Evolutionary conservation across 2,329 filamentous ascomycete genomes (phyloP), one percentile per base, ranked within the genome.

Genomic region (Colletotrichum sp.): DNA sequence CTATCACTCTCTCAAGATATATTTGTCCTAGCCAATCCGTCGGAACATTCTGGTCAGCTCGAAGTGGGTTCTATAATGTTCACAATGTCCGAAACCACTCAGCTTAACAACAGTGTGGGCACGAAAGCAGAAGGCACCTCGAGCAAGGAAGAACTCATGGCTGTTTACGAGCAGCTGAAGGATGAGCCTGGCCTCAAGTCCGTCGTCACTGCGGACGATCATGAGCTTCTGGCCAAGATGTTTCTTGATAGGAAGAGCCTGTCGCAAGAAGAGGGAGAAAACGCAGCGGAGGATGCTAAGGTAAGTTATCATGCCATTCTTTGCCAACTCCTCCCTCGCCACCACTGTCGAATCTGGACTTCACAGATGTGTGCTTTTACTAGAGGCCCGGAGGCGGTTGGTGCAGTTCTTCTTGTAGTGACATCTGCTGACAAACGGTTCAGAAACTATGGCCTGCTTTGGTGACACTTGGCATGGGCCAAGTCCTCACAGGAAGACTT

Each of bases 21-120:
- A 48, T 39, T 39, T 18, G 1, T 18, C 18, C 8, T 0, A 39
- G 36, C 8, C 16, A 44, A 0, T 9, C 16, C 16, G 2, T 44
- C 8, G 16, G 13, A 36, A 1, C 1, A 4, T 15, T 16, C 15
- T 15, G 3, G 1, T 36, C 13, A 16, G 2, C 13, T 4, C 34
- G 1, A 36, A 8, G 2, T 16, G 13, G 13, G 16, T 4, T 44
- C 9, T 10, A 4, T 48, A 3, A 7, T 4, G 44, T 22, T 1
- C 12, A 7, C 9, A 22, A 48, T 48, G 18, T 48, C n/a, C 44
- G 18, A 48, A 0, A 0, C 10, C n/a, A 18, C 0, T 4, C 9
- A 12, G 18, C 18, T 48, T n/a, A n/a, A n/a, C n/a, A n/a, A n/a
- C n/a, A n/a, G n/a, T n/a, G n/a, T n/a, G n/a, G n/a, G n/a, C n/a